phyloP scores from a whole-genome alignment of 2,329 filamentous ascomycete species.

The Hymenoscyphus albidus region DNA sequence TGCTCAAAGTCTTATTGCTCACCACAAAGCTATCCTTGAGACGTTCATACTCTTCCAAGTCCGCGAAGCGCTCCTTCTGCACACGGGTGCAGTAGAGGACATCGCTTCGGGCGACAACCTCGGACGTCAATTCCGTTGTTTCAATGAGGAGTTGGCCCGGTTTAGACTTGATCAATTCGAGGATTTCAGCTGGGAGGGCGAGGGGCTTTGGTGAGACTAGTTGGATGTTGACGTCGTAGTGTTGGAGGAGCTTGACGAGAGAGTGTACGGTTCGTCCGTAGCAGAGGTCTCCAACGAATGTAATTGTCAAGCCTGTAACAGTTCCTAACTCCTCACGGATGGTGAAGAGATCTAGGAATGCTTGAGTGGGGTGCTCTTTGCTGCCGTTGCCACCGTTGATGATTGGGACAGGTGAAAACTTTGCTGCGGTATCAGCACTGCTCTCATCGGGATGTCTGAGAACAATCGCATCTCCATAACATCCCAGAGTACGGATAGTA shows the following conservation, averaged over 20 bases:
- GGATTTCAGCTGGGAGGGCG: constrained; percentile 70
- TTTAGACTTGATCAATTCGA: constrained; percentile 60
- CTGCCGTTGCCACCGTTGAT: constrained; percentile 97
- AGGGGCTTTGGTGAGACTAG: constrained; percentile 81
- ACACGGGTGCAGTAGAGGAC: constrained; percentile 96
- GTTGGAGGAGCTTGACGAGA: constrained; percentile 84
- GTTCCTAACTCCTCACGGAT: constrained; percentile 97
- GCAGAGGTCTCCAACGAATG: constrained; percentile 87
- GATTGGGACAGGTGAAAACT: constrained; percentile 84
- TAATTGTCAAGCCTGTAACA: constrained; percentile 91
- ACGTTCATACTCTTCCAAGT: constrained; percentile 72
- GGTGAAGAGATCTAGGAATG: constrained; percentile 95
- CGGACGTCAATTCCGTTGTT: constrained; percentile 74
- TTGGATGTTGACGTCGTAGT: constrained; percentile 94
- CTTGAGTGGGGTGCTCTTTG: constrained; percentile 95
- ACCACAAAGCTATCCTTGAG: constrained; percentile 88
- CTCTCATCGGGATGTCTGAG: constrained; percentile 84
- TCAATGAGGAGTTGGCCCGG: constrained; percentile 76
- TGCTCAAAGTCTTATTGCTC: constrained; percentile 83
- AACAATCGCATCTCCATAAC: constrained; percentile 94
- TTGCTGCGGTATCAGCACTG: constrained; percentile 76
- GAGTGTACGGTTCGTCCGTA: constrained; percentile 96
- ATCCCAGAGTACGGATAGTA: constrained; percentile 86
- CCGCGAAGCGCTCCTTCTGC: constrained; percentile 93
- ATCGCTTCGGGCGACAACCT: constrained; percentile 81